Evolutionary conservation across 768 basidiomycete species (phyloP).

Genomic region (Termitomyces bulborhizus): DNA sequence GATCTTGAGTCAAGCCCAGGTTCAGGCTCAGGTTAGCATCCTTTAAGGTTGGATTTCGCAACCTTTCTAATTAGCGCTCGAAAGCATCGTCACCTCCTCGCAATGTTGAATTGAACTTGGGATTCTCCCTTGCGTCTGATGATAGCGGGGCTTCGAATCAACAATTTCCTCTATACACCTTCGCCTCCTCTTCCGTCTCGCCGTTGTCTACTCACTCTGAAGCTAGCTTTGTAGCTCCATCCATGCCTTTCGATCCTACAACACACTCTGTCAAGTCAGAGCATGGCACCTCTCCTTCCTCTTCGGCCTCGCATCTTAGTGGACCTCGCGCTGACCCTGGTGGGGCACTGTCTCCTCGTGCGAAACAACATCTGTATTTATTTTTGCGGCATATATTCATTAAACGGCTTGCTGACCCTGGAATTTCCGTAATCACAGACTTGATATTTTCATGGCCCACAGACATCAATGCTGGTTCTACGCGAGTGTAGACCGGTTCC

Average conservation of each 20-base stretch:
- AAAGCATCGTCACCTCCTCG: slow-evolving; percentile 4
- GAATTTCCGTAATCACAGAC: slow-evolving; percentile 22
- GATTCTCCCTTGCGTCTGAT: background rate
- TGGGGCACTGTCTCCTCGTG: slow-evolving; percentile 23
- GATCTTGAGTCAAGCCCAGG: slow-evolving; percentile 41
- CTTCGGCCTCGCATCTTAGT: slow-evolving; percentile 14
- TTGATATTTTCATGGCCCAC: slow-evolving; percentile 50
- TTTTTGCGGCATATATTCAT: background rate
- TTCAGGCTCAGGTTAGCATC: slow-evolving; percentile 2
- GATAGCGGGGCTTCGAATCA: background rate
- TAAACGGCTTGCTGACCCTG: background rate
- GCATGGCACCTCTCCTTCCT: slow-evolving; percentile 1
- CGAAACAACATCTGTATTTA: slow-evolving; percentile 32
- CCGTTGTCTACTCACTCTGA: slow-evolving; percentile 9
- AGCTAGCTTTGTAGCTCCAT: background rate
- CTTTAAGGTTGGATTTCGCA: background rate
- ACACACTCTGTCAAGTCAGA: background rate
- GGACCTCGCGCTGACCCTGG: slow-evolving; percentile 18
- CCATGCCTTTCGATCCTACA: slow-evolving; percentile 1
- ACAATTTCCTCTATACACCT: background rate
- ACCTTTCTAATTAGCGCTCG: background rate
- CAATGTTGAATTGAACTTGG: slow-evolving; percentile 4
- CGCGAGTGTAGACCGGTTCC: slow-evolving; percentile 37
- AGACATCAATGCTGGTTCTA: slow-evolving; percentile 56
- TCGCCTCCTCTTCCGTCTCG: slow-evolving; percentile 7